These are phyloP conservation scores for Rhododendron williamsianum DNA, from an alignment of 148 eudicot species.

Conservation along the genomic window DNA sequence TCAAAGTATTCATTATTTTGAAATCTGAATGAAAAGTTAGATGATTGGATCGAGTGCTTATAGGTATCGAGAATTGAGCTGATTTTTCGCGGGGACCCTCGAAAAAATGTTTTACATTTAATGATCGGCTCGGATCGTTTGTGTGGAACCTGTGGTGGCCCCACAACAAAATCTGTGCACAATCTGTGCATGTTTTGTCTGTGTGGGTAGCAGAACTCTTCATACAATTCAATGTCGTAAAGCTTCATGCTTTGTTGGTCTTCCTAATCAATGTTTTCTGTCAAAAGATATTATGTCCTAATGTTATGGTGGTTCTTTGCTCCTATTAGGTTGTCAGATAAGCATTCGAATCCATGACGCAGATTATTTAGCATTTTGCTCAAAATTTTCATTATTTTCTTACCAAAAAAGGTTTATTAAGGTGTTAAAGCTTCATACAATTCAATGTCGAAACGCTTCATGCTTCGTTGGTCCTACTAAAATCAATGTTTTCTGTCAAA, in stretches of 20 bases:
- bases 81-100: too few species aligned
- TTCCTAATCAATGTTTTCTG: neutral
- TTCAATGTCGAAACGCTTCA: neutral
- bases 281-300: neutral
- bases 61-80: too few species aligned
- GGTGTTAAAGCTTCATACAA: neutral
- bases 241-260: neutral
- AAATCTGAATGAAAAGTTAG: too few species aligned
- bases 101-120: too few species aligned
- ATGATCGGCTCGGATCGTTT: too few species aligned
- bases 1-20: neutral
- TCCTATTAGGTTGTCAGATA: neutral
- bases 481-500: too few species aligned
- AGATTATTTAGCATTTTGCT: neutral
- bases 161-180: too few species aligned
- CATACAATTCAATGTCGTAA: too few species aligned
- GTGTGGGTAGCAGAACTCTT: too few species aligned
- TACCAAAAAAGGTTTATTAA: neutral
- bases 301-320: neutral
- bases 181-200: too few species aligned
- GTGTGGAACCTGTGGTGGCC: too few species aligned
- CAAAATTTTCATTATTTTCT: neutral
- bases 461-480: neutral
- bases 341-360: neutral
- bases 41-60: too few species aligned